These are phyloP conservation scores for Camellia japonica DNA, from an alignment of 148 eudicot species.

Conservation along the genomic window DNA sequence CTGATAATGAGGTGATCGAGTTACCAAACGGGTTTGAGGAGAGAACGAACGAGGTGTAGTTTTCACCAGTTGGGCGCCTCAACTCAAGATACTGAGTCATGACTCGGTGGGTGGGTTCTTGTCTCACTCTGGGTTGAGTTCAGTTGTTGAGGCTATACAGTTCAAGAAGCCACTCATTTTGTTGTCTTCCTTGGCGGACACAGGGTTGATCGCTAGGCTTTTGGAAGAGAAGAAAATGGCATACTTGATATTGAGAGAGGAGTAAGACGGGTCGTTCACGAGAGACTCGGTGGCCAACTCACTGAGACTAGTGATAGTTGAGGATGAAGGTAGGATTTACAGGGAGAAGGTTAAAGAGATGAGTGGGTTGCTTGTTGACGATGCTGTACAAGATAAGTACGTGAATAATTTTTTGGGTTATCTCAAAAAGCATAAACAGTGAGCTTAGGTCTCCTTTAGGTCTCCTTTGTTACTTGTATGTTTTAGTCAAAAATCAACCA, in stretches of 20 bases:
- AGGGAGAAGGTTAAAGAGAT: not conserved
- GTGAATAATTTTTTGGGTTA: not conserved
- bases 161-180: slow-evolving; percentile 4
- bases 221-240: slow-evolving; percentile 6
- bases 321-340: slow-evolving; percentile 7
- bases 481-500: too few species aligned
- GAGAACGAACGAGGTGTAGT: slow-evolving; percentile 7
- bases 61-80: slow-evolving; percentile 22
- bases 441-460: not conserved
- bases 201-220: slow-evolving; percentile 16
- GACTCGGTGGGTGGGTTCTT: slow-evolving; percentile 5
- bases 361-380: not conserved
- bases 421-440: not conserved
- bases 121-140: slow-evolving; percentile 4
- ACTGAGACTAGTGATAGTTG: slow-evolving; percentile 4
- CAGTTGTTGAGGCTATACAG: slow-evolving; percentile 10
- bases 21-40: slow-evolving; percentile 11
- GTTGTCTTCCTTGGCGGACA: slow-evolving; percentile 5
- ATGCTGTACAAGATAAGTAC: not conserved
- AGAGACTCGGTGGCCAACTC: slow-evolving; percentile 15
- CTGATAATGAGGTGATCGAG: not conserved
- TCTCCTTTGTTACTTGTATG: too few species aligned
- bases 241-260: slow-evolving; percentile 2
- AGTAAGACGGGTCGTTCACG: slow-evolving; percentile 2
- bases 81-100: slow-evolving; percentile 11